Evolutionary conservation across 495 filamentous ascomycete species (phyloP).

Genomic region (Penicillium flavigenum): DNA sequence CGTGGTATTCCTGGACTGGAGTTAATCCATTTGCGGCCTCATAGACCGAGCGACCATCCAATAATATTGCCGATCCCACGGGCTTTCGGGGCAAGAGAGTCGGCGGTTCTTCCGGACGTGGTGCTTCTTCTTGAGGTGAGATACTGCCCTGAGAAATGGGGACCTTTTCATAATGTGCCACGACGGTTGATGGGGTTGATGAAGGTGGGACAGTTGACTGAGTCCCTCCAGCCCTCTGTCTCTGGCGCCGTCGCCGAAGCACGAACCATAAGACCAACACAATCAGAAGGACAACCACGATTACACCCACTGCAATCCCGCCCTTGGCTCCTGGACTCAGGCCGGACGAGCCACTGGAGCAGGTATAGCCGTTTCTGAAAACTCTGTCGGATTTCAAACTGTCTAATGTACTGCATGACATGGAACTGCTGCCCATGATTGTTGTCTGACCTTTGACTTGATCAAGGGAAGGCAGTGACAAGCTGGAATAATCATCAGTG

Average conservation of each 20-base stretch:
- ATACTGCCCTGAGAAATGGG: not conserved
- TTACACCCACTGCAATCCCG: conserved; percentile 33
- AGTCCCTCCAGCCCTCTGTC: not conserved
- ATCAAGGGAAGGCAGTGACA: conserved; percentile 30
- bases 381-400: conserved; percentile 18
- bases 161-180: conserved; percentile 3
- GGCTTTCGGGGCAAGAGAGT: conserved; percentile 18
- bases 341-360: conserved; percentile 12
- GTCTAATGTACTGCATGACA: conserved; percentile 27
- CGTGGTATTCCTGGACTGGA: conserved; percentile 20
- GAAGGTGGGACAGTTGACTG: not conserved
- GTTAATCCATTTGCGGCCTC: conserved; percentile 15
- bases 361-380: conserved; percentile 25
- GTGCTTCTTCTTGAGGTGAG: not conserved
- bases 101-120: not conserved
- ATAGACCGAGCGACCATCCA: conserved; percentile 25
- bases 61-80: conserved; percentile 13
- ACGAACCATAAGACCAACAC: conserved; percentile 26
- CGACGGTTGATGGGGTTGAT: not conserved
- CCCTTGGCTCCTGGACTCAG: conserved; percentile 34
- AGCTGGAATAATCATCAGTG: conserved; percentile 14
- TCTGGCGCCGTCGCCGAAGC: conserved; percentile 20
- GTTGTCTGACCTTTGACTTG: conserved; percentile 26
- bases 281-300: conserved; percentile 31
- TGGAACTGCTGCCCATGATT: conserved; percentile 22